Conservation (phyloP, 1,139 yeast genomes). For the Hyphopichia burtonii region DNA sequence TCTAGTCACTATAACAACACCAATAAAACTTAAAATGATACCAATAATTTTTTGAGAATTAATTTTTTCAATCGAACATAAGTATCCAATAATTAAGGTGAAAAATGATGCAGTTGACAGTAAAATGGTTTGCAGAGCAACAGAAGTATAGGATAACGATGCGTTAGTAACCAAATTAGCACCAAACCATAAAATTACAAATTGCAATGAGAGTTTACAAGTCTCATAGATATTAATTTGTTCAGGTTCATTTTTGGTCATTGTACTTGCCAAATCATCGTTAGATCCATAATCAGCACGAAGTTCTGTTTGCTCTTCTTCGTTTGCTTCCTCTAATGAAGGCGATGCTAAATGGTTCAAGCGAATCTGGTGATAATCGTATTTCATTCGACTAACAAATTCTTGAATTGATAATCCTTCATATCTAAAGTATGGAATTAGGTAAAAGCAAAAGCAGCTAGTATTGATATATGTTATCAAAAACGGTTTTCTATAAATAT, state of each 20-base stretch:
- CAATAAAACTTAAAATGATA: slow-evolving; percentile 67
- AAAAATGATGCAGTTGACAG: slow-evolving; percentile 92
- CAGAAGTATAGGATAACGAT: slow-evolving; percentile 82
- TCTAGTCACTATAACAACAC: slow-evolving; percentile 75
- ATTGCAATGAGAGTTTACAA: slow-evolving; percentile 67
- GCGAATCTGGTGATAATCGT: slow-evolving; percentile 16
- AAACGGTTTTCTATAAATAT: slow-evolving; percentile 83
- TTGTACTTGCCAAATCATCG: slow-evolving; percentile 10
- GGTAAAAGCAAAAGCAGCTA: slow-evolving; percentile 74
- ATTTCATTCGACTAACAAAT: slow-evolving; percentile 20
- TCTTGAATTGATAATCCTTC: slow-evolving; percentile 18
- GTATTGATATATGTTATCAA: slow-evolving; percentile 90
- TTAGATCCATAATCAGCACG: slow-evolving; percentile 19
- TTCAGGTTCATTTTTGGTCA: slow-evolving; percentile 8
- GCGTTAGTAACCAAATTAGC: slow-evolving; percentile 91
- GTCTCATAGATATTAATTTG: slow-evolving; percentile 46
- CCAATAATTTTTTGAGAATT: slow-evolving; percentile 67
- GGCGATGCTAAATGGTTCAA: background rate
- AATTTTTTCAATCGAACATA: slow-evolving; percentile 69
- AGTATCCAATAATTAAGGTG: slow-evolving; percentile 79
- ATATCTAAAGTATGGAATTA: slow-evolving; percentile 57
- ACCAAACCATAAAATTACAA: slow-evolving; percentile 83
- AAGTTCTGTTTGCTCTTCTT: background rate
- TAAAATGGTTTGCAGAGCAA: slow-evolving; percentile 88
- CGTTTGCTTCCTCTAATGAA: background rate